Conservation (phyloP, 2,329 filamentous ascomycete genomes). For the Venturia effusa region DNA sequence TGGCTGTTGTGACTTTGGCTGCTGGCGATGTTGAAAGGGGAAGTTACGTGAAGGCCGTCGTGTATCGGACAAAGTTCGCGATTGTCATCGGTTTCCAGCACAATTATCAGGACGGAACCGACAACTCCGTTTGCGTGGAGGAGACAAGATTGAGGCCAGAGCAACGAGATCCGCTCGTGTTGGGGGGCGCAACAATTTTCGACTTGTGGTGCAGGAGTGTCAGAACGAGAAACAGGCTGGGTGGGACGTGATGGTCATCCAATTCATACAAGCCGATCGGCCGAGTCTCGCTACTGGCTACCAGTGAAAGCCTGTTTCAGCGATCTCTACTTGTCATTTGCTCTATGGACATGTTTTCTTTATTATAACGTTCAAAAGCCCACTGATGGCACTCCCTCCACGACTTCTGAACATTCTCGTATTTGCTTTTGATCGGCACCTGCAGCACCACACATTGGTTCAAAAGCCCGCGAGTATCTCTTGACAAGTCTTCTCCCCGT, state of each 20-base stretch:
- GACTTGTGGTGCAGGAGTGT: neutral
- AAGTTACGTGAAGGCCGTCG: neutral
- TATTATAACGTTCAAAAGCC: neutral
- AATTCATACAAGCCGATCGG: neutral
- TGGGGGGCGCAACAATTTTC: neutral
- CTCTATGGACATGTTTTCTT: neutral
- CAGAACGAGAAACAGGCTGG: neutral
- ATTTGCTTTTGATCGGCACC: neutral
- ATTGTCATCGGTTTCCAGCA: neutral
- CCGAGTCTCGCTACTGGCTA: neutral
- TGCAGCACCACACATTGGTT: neutral
- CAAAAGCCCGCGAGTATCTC: neutral
- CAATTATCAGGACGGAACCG: neutral
- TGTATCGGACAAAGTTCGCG: neutral
- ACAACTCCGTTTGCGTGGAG: neutral
- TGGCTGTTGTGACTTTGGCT: constrained; percentile 19
- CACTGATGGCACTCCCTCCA: neutral
- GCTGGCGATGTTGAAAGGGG: neutral
- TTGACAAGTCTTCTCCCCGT: neutral
- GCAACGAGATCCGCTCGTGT: neutral
- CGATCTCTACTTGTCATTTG: neutral
- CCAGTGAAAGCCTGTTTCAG: neutral
- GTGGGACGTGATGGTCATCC: neutral
- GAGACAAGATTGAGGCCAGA: neutral
- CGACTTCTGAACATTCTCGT: neutral